These are phyloP conservation scores for Phytophthora multivora DNA, from an alignment of 352 stramenopile genomes.

Conservation along the genomic window DNA sequence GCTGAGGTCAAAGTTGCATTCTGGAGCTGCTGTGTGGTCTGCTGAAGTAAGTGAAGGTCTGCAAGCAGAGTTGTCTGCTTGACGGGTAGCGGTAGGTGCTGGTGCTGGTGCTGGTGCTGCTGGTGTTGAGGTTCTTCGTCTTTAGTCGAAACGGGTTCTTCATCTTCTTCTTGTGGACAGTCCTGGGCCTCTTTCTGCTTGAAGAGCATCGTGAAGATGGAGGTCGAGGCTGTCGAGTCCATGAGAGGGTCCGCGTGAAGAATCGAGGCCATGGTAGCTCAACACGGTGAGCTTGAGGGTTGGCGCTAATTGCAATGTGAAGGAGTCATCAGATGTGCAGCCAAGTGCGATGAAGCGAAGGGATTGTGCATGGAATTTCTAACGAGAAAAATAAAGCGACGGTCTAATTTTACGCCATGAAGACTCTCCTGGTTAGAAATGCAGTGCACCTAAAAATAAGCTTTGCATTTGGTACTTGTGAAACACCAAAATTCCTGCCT, in stretches of 20 bases:
- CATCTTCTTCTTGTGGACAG: conserved; percentile 18
- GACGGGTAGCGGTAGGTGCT: conserved; percentile 9
- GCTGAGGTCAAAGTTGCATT: conserved; percentile 10
- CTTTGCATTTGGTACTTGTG: too few relatives aligned
- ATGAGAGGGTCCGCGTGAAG: conserved; percentile 5
- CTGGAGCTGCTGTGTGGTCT: conserved; percentile 33
- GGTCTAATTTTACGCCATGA: not conserved
- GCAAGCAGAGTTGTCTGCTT: conserved; percentile 33
- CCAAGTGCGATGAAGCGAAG: not conserved
- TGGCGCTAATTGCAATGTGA: conserved; percentile 30
- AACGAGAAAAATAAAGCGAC: conserved; percentile 3
- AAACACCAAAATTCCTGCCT: too few relatives aligned
- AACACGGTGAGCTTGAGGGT: not conserved
- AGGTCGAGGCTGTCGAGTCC: conserved; percentile 7
- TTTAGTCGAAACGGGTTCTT: not conserved
- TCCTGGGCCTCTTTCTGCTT: conserved; percentile 24
- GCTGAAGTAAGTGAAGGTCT: conserved; percentile 30
- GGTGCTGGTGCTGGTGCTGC: too few relatives aligned
- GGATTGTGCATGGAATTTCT: conserved; percentile 12
- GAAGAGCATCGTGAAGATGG: conserved; percentile 38
- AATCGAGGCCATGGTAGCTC: conserved; percentile 17
- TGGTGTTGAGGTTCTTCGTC: conserved; percentile 8
- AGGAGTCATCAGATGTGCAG: not conserved
- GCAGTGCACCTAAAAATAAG: not conserved
- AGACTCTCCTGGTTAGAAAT: not conserved